Evolutionary conservation across 768 basidiomycete genomes (phyloP), one percentile per base, ranked within the genome.

Genomic region (Cystoderma amianthinum): DNA sequence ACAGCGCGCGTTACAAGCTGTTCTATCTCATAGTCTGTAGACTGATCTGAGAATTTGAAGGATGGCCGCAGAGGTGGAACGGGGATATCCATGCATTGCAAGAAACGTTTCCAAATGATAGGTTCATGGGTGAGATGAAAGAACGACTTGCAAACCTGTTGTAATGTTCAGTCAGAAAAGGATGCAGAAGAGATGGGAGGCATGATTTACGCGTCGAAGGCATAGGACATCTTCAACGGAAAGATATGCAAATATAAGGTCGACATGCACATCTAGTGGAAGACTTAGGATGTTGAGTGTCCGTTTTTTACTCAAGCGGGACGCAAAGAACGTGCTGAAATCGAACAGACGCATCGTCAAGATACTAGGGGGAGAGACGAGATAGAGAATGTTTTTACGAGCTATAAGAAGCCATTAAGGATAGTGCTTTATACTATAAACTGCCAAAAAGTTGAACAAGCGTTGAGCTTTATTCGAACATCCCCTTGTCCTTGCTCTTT

Each of bases 91-190:
- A 82, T 63, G n/a, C 60, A 55, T 30, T 62, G 56, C 44, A 85
- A 60, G 45, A 81, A 75, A 13, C 73, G 72, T 55, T 79, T 82
- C 84, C 84, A 85, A 30, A 85, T 76, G 35, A 75, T 59, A 13
- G 81, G 73, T 47, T 84, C 75, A 43, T 84, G 79, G 0, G 81
- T 82, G 44, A 85, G 65, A 21, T 77, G 56, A 50, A 74, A 82
- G 49, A 78, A 78, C 3, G 69, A 53, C 48, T 69, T 78, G 63
- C 69, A 76, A 21, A 78, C 74, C 84, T 82, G 30, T 37, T 19
- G 7, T 28, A 28, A n/a, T 28, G 25, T n/a, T 28, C 7, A 7
- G 25, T 28, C n/a, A 28, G 7, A 28, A 28, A n/a, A 6, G 6
- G 4, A 7, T 12, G 9, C 30, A 11, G 22, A 38, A 7, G 5